Base-by-base conservation (phyloP, 768 basidiomycete genomes). In the Boletus subparvulus region DNA sequence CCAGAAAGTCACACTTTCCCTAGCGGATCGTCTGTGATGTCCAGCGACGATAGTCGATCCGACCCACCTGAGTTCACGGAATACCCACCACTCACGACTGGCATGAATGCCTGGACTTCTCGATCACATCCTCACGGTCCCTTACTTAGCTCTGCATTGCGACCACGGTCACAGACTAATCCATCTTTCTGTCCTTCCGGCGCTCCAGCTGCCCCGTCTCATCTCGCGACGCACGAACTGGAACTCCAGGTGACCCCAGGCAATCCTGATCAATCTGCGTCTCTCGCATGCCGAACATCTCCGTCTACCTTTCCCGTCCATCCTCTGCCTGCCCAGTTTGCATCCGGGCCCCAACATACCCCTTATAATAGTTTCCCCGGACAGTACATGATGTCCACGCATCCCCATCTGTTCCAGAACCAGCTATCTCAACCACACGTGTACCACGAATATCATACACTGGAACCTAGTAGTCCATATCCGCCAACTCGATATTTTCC, bases 361-460 rank as follows among this genome's bases (percentile, higher is more conserved):
- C 77, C 76, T 33, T 71, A 63, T 21, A 43, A 65, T 28, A 65
- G 64, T 62, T 80, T 77, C 56, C 65, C 73, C 28, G 76, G 77
- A 52, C 80, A 76, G 69, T 84, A 83, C 72, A 68, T 75, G 64
- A 72, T 80, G 68, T 70, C 80, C 61, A 58, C 75, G 3, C 80
- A 77, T 62, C 73, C 75, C 24, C 69, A 73, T 51, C 45, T 26
- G 7, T 55, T 55, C 43, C 55, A 54, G 53, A 72, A 55, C 33
- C 67, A 78, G 58, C 66, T 64, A 6, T 79, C 56, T 30, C 68
- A 63, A 28, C 54, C 58, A 3, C 57, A 78, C 52, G 57, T 75
- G 44, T 72, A 73, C 54, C 77, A 73, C 40, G 58, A 68, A 32
- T 78, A 75, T 59, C 58, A 71, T 45, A 52, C 50, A 21, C 60